Evolutionary conservation across 2,329 filamentous ascomycete genomes (phyloP).

Genomic region (Cryphonectria carpinicola): DNA sequence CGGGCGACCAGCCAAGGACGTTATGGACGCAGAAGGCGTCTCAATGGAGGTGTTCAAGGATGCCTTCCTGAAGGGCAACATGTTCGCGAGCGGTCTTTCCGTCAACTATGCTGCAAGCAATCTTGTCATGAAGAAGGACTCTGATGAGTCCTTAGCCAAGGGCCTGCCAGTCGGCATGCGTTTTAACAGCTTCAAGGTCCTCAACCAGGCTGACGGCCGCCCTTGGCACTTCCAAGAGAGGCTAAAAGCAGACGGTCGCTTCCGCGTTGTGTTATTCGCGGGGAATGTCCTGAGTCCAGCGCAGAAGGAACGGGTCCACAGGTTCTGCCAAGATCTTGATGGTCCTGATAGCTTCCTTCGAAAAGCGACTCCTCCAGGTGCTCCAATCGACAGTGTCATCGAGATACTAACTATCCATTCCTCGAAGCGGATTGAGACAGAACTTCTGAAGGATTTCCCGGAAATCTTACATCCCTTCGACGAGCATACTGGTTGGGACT

Average conservation of each 20-base stretch:
- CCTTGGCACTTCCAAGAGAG: conserved; percentile 62
- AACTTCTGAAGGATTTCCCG: conserved; percentile 54
- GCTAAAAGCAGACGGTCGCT: conserved; percentile 58
- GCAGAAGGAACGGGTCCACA: conserved; percentile 40
- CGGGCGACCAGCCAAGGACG: conserved; percentile 59
- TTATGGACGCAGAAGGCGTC: conserved; percentile 63
- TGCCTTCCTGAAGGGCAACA: conserved; percentile 61
- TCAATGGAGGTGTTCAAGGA: conserved; percentile 66
- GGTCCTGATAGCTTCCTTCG: conserved; percentile 50
- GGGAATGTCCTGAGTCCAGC: conserved; percentile 54
- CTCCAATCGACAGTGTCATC: conserved; percentile 44
- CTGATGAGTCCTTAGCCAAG: conserved; percentile 43
- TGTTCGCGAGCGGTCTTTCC: conserved; percentile 52
- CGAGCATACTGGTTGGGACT: conserved; percentile 55
- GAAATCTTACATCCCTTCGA: conserved; percentile 53
- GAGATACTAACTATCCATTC: conserved; percentile 66
- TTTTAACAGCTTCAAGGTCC: conserved; percentile 61
- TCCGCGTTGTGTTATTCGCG: conserved; percentile 63
- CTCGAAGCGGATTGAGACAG: conserved; percentile 51
- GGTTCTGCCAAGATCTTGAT: conserved; percentile 10
- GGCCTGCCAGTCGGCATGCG: conserved; percentile 58
- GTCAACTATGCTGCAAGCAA: conserved; percentile 62
- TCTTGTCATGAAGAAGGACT: conserved; percentile 55
- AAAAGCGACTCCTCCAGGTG: conserved; percentile 39
- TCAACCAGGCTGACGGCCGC: conserved; percentile 59